Percentiles rank a stretch among this genome's conserved stretches.
Conservation (phyloP, 495 filamentous ascomycete species). For the Hyaloscypha bicolor region DNA sequence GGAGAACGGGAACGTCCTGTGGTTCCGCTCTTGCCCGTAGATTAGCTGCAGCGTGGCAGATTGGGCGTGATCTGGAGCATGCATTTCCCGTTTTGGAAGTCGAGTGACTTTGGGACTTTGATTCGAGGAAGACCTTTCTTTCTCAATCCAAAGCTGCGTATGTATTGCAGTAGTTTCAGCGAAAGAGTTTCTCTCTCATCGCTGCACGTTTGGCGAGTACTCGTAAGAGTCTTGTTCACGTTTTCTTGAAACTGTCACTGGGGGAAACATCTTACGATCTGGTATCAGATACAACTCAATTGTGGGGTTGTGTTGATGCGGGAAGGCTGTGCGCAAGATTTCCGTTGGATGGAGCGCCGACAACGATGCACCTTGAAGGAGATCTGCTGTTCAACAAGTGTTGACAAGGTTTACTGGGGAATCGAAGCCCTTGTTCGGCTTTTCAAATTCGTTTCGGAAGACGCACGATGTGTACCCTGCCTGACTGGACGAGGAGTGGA, state of each 20-base stretch:
- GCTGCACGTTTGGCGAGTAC: neutral
- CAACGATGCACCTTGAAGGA: neutral
- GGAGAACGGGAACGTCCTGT: neutral
- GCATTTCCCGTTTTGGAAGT: neutral
- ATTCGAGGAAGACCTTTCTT: neutral
- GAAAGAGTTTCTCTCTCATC: neutral
- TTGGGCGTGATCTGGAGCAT: neutral
- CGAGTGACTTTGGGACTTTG: neutral
- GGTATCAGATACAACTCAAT: slow-evolving; percentile 2
- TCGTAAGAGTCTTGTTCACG: neutral
- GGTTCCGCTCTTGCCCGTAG: neutral
- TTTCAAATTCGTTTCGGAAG: neutral
- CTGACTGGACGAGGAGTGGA: neutral
- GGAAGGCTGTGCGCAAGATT: neutral
- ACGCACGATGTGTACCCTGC: neutral
- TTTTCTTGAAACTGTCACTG: neutral
- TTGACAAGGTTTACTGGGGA: neutral
- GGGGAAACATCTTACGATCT: neutral
- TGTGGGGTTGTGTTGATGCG: neutral
- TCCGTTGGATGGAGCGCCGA: neutral
- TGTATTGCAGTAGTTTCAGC: slow-evolving; percentile 7
- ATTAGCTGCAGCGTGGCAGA: neutral
- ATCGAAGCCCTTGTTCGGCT: neutral
- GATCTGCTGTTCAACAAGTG: neutral
- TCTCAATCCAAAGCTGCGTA: neutral